A percentile compares a stretch with the other conserved stretches of the same genome.
Conservation (phyloP, 2,329 filamentous ascomycete genomes). For the Colletotrichum sublineola region DNA sequence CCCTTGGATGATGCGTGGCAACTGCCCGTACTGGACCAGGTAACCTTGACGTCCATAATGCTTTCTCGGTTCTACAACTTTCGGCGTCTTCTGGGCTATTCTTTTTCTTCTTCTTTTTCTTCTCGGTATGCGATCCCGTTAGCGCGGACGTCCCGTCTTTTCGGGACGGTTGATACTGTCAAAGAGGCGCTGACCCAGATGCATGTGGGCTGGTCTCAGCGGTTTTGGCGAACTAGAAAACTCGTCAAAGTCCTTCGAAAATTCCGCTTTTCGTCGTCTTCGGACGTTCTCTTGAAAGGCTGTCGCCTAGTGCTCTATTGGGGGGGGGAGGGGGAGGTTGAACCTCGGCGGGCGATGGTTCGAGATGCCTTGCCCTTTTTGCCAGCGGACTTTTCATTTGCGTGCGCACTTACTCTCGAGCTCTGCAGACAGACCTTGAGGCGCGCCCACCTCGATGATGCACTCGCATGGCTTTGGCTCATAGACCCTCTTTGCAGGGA, state of each 20-base stretch:
- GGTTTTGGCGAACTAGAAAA: neutral
- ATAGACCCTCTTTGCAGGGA: neutral
- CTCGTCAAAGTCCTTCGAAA: neutral
- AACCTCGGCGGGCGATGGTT: neutral
- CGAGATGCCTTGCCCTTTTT: neutral
- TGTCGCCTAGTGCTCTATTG: neutral
- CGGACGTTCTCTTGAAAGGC: neutral
- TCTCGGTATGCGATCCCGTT: no score
- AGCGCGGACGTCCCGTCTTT: neutral
- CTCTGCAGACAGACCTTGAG: neutral
- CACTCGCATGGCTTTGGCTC: neutral
- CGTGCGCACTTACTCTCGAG: neutral
- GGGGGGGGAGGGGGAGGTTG: neutral
- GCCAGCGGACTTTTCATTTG: neutral
- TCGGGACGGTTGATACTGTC: neutral
- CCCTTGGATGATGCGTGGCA: neutral
- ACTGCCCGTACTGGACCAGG: neutral
- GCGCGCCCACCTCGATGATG: neutral
- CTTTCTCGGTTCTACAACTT: neutral
- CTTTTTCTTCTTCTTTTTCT: neutral
- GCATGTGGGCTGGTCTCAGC: neutral
- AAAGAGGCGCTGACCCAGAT: neutral
- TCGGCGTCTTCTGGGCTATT: neutral
- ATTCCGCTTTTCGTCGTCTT: neutral
- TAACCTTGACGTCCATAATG: neutral